phyloP scores from a whole-genome alignment of 2,329 filamentous ascomycete genomes.

The Rhynchosporium secalis region DNA sequence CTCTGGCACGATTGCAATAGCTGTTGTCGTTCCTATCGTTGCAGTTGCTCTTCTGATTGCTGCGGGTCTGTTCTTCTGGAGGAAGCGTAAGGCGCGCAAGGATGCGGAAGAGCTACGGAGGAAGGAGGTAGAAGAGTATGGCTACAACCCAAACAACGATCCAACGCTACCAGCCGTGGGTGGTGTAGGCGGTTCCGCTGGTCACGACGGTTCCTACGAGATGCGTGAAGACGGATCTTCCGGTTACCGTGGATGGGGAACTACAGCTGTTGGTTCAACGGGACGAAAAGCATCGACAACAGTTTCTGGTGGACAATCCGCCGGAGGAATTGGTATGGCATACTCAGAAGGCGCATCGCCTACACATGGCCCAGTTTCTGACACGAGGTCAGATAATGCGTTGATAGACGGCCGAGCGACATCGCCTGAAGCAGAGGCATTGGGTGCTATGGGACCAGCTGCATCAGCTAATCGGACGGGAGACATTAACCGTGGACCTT shows the following conservation, averaged over 20 bases:
- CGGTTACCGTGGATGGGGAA: slow-evolving; percentile 95
- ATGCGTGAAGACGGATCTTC: slow-evolving; percentile 75
- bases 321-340: slow-evolving; percentile 56
- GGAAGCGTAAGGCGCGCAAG: slow-evolving; percentile 82
- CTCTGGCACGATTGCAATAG: slow-evolving; percentile 79
- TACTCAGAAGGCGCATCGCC: slow-evolving; percentile 76
- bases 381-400: slow-evolving; percentile 69
- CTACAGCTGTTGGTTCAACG: slow-evolving; percentile 65
- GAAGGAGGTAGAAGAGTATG: slow-evolving; percentile 97
- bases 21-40: slow-evolving; percentile 89
- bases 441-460: slow-evolving; percentile 77
- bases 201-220: slow-evolving; percentile 59
- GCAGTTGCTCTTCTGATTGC: slow-evolving; percentile 80
- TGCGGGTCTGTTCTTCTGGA: slow-evolving; percentile 80
- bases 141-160: slow-evolving; percentile 96
- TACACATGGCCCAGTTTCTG: slow-evolving; percentile 63
- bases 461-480: slow-evolving; percentile 62
- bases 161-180: slow-evolving; percentile 68
- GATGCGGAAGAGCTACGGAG: slow-evolving; percentile 82
- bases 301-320: slow-evolving; percentile 68
- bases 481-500: slow-evolving; percentile 84
- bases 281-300: slow-evolving; percentile 87
- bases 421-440: slow-evolving; percentile 72
- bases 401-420: slow-evolving; percentile 53
- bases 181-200: slow-evolving; percentile 40